Evolutionary conservation across 148 eudicot species (phyloP), one percentile per base, ranked within the genome.

Genomic region (Dianthus caryophyllus): DNA sequence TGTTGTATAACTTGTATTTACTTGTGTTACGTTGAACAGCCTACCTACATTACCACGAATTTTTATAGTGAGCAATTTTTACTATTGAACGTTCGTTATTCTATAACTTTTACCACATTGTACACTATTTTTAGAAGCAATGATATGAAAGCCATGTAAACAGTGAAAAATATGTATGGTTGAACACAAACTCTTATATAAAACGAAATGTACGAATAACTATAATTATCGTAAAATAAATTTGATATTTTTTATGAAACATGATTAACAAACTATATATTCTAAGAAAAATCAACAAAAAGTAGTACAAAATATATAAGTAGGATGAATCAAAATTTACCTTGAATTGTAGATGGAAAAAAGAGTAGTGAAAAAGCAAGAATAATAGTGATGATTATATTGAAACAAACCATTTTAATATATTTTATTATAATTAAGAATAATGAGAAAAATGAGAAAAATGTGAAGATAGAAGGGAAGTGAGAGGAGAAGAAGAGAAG

Each of bases 341-440:
- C 63, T 41, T 55, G 49, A 26, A 55, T 59, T 24, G 66, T 70
- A 25, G 58, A 36, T 20, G 66, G 17, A 46, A 63, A 63, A 44
- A 44, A 33, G 2, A 13, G 36, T 22, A 44, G 13, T 25, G 31
- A 63, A 4, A 44, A 14, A 43, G 20, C 30, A 43, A 63, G 50
- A 43, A 63, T 2, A 43, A 63, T 22, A 17, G 21, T 63, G 66
- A 43, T 22, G 1, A 41, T 21, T 41, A 22, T 13, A 62, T 43
- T 43, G 66, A 43, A 6, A 62, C 20, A 9, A 24, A 41, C 31
- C 66, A 62, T 62, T 61, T 0, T 60, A 61, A 33, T 33, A 33
- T 33, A 33, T 33, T 2, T 33, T 33, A 2, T 2, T 33, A 33
- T 33, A 33, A 33, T 33, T 33, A 2, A 7, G 38, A 33, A 33